Evolutionary conservation across 139 green algal species (phyloP), one percentile per base, ranked within the genome.

Genomic region (Nannochloris sp.): DNA sequence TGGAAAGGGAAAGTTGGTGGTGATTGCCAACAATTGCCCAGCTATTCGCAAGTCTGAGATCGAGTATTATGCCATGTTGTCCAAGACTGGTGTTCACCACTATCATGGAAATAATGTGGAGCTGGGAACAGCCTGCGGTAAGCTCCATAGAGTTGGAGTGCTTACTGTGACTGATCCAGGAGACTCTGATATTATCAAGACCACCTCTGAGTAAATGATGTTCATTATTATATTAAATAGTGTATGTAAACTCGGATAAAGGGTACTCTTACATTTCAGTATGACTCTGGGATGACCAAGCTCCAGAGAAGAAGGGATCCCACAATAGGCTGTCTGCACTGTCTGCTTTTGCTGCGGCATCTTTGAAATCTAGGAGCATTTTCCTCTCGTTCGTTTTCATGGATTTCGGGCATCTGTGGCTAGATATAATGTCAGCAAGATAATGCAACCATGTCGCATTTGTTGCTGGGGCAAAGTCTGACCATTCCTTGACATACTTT

Each of bases 41-140:
- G 70, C 90, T 17, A 82, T 98, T 50, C 77, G 88, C 68, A 97
- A 97, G 81, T 93, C 84, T 36, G 94, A 99, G 85, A 89, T 99
- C 28, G 94, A 99, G 87, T 99, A 99, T 89, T 98, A 97, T 69
- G 93, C 94, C 64, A 99, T 99, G 94, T 87, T 99, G 5, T 88
- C 89, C 66, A 98, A 98, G 88, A 95, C 91, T 26, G 88, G 85
- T 69, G 94, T 99, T 61, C 89, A 97, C 82, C 94, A 99, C 83
- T 98, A 97, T 84, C 72, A 64, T 31, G 93, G 93, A 73, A 97
- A 96, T 89, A 99, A 99, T 80, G 88, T 97, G 11, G 94, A 98
- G 64, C 83, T 99, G 59, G 94, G 94, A 50, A 99, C 94, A 33
- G 87, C 94, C 12, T 99, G 94, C 72, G 94, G 94, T 67, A 96